phyloP scores from a whole-genome alignment of 257 asterid genomes.

The Nicotiana benthamiana region DNA sequence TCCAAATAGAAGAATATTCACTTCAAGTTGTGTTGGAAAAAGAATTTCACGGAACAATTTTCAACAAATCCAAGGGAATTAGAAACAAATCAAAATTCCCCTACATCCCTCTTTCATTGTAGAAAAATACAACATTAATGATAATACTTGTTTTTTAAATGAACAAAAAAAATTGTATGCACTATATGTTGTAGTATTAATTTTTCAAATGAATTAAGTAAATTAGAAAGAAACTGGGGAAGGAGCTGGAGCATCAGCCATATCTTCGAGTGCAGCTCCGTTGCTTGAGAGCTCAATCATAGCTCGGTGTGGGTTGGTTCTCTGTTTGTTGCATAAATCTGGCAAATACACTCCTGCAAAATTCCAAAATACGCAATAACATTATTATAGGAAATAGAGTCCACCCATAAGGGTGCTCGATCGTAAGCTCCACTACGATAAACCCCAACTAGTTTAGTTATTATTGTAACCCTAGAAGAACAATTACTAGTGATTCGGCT shows the following conservation, averaged over 20 bases:
- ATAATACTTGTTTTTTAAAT: not conserved
- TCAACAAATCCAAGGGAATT: not conserved
- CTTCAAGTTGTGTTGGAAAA: not conserved
- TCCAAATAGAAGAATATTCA: not conserved
- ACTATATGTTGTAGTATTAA: not conserved
- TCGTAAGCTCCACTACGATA: too few relatives aligned
- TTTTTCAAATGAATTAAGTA: not conserved
- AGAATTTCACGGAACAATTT: not conserved
- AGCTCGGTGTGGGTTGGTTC: constrained; percentile 46
- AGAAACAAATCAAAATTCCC: not conserved
- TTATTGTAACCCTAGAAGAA: too few relatives aligned
- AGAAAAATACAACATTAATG: not conserved
- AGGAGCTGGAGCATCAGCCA: not conserved
- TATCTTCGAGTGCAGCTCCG: constrained; percentile 27
- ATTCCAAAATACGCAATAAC: not conserved
- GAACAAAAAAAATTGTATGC: not conserved
- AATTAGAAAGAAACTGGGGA: constrained; percentile 3
- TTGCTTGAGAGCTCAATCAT: constrained; percentile 55
- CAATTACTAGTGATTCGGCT: too few relatives aligned
- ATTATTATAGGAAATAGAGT: too few relatives aligned
- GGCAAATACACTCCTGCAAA: constrained; percentile 62
- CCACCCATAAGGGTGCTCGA: too few relatives aligned
- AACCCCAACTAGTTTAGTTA: too few relatives aligned
- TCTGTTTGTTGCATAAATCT: constrained; percentile 47
- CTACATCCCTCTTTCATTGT: not conserved